These are phyloP conservation scores for Euptelea pleiosperma DNA, from an alignment of 164 flowering plant genomes.

Conservation along the genomic window DNA sequence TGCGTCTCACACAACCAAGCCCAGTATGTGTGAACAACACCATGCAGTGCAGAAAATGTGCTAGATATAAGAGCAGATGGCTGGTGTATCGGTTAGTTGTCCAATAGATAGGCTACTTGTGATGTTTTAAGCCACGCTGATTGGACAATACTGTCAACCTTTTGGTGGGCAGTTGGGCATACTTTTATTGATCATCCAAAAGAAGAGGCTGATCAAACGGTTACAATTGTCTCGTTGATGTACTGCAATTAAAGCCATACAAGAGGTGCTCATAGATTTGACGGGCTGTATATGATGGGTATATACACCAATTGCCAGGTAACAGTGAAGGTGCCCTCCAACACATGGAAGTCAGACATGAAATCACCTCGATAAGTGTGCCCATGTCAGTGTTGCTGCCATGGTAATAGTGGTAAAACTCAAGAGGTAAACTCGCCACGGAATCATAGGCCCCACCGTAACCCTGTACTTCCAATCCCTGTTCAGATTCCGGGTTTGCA, in stretches of 20 bases:
- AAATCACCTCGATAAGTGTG: conserved; percentile 84
- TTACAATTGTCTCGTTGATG: no score
- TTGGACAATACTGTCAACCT: neutral
- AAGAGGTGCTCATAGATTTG: neutral
- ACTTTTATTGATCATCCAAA: neutral
- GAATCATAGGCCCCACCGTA: conserved; percentile 43
- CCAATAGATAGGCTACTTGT: no score
- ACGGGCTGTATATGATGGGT: no score
- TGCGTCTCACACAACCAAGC: no score
- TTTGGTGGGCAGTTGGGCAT: neutral
- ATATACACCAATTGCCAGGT: neutral
- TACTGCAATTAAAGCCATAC: no score
- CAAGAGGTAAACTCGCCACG: conserved; percentile 60
- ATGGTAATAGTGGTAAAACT: conserved; percentile 92
- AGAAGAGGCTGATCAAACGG: no score
- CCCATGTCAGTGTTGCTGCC: conserved; percentile 94
- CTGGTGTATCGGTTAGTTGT: no score
- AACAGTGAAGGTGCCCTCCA: neutral
- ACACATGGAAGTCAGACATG: conserved; percentile 1
- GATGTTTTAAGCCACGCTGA: neutral
- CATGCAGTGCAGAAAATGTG: no score
- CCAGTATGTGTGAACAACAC: no score
- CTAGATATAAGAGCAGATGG: no score
- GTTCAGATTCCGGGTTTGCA: conserved; percentile 25
- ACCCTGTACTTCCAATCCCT: conserved; percentile 31